Conservation (phyloP, 2,329 filamentous ascomycete species). For the Ophiosphaerella narmari region DNA sequence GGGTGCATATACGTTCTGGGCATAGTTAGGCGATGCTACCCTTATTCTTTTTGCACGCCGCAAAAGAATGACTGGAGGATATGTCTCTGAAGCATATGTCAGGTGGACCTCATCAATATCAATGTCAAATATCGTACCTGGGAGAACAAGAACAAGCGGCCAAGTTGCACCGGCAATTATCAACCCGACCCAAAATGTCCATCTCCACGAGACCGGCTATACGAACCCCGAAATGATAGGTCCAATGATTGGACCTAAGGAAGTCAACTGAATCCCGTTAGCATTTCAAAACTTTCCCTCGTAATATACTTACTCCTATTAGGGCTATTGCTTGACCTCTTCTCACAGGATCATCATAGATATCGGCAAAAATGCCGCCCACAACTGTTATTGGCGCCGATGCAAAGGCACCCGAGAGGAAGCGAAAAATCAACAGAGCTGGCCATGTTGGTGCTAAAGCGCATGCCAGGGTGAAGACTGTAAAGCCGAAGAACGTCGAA, state of each 20-base stretch:
- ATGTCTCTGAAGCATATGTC: slow-evolving; percentile 34
- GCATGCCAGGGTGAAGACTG: slow-evolving; percentile 47
- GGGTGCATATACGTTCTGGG: slow-evolving; percentile 57
- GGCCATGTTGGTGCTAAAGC: slow-evolving; percentile 47
- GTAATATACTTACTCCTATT: slow-evolving; percentile 32
- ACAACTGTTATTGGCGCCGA: slow-evolving; percentile 60
- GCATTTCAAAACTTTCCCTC: background rate
- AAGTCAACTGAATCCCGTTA: slow-evolving; percentile 49
- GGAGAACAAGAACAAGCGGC: slow-evolving; percentile 61
- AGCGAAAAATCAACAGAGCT: slow-evolving; percentile 45
- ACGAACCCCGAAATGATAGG: slow-evolving; percentile 67
- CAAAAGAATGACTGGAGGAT: slow-evolving; percentile 34
- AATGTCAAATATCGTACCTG: slow-evolving; percentile 18
- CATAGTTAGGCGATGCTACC: slow-evolving; percentile 52
- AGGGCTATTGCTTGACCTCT: slow-evolving; percentile 64
- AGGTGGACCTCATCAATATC: background rate
- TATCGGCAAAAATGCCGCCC: slow-evolving; percentile 64
- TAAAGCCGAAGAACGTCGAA: slow-evolving; percentile 50
- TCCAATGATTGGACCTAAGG: slow-evolving; percentile 64
- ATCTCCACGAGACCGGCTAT: slow-evolving; percentile 65
- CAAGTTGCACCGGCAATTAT: slow-evolving; percentile 67
- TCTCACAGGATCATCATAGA: slow-evolving; percentile 59
- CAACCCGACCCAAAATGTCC: slow-evolving; percentile 70
- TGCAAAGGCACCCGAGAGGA: slow-evolving; percentile 45
- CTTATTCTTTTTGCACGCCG: slow-evolving; percentile 60